Percentiles rank a stretch among this genome's conserved stretches.
Conservation (phyloP, 1,284 basidiomycete genomes). For the Ustilago shanxiensis region DNA sequence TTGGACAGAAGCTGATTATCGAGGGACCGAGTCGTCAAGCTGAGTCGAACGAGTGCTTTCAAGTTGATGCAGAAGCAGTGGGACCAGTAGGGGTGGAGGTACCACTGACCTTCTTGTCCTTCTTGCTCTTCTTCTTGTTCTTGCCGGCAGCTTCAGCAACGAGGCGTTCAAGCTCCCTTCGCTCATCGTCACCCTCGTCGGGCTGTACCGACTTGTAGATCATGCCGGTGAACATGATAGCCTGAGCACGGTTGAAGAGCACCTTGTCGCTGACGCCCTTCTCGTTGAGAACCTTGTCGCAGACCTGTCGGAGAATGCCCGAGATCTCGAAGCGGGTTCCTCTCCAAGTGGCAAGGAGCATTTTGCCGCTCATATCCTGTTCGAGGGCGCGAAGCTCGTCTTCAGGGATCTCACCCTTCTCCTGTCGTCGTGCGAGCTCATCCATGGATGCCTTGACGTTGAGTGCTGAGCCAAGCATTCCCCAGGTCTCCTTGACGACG, state of each 20-base stretch:
- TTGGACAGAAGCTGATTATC: background rate
- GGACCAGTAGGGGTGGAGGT: slow-evolving; percentile 22
- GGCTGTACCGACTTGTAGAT: slow-evolving; percentile 68
- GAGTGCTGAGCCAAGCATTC: slow-evolving; percentile 74
- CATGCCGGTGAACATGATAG: slow-evolving; percentile 64
- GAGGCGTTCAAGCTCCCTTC: slow-evolving; percentile 69
- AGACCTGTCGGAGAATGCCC: slow-evolving; percentile 63
- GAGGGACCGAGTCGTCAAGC: background rate
- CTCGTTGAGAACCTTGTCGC: slow-evolving; percentile 68
- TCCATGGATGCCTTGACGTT: slow-evolving; percentile 74
- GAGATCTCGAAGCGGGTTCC: slow-evolving; percentile 66
- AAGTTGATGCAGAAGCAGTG: slow-evolving; percentile 19
- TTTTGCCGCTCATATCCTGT: slow-evolving; percentile 92
- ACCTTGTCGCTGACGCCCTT: slow-evolving; percentile 66
- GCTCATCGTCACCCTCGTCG: slow-evolving; percentile 67
- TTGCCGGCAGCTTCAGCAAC: slow-evolving; percentile 72
- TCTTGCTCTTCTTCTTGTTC: slow-evolving; percentile 69
- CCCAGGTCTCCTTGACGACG: slow-evolving; percentile 74
- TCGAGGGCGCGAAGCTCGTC: slow-evolving; percentile 79
- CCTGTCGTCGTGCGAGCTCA: slow-evolving; percentile 91
- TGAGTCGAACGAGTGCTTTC: background rate
- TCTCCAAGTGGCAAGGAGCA: slow-evolving; percentile 65
- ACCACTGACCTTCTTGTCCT: slow-evolving; percentile 41
- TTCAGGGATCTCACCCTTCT: slow-evolving; percentile 88
- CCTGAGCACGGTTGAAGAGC: slow-evolving; percentile 66